These are phyloP conservation scores for Avena atlantica DNA, from an alignment of 176 grass and related monocot genomes.

Conservation along the genomic window DNA sequence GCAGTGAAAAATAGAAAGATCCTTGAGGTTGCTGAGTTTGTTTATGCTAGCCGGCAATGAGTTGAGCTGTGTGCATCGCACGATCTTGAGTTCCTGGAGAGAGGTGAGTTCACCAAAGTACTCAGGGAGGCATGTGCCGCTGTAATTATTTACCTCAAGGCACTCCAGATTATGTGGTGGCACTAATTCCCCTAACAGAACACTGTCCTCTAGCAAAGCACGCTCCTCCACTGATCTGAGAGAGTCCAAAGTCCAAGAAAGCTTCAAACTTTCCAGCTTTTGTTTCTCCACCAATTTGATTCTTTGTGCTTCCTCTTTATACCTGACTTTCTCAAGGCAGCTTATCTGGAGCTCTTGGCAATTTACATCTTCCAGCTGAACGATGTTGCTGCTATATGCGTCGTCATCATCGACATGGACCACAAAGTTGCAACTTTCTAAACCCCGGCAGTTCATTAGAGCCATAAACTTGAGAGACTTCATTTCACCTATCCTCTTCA, in stretches of 20 bases:
- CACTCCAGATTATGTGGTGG: neutral
- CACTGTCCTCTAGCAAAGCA: neutral
- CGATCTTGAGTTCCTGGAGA: neutral
- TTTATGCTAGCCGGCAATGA: neutral
- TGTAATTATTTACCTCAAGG: neutral
- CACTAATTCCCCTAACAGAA: neutral
- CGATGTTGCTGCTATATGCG: neutral
- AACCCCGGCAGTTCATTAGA: neutral
- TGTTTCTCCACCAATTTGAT: neutral
- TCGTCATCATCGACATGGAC: neutral
- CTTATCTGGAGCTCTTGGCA: neutral
- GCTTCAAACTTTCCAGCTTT: neutral
- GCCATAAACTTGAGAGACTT: neutral
- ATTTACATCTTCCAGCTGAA: neutral
- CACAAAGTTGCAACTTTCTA: neutral
- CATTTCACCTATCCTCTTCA: neutral
- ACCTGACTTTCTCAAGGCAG: neutral
- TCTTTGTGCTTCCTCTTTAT: neutral
- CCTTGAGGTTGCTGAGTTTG: neutral
- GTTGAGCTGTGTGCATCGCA: neutral
- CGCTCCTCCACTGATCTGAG: neutral
- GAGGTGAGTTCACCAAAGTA: neutral
- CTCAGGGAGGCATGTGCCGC: neutral
- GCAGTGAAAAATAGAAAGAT: neutral
- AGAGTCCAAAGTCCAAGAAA: neutral